Evolutionary conservation across 2,329 filamentous ascomycete genomes (phyloP).

Genomic region (Exophiala phaeomuriformis): DNA sequence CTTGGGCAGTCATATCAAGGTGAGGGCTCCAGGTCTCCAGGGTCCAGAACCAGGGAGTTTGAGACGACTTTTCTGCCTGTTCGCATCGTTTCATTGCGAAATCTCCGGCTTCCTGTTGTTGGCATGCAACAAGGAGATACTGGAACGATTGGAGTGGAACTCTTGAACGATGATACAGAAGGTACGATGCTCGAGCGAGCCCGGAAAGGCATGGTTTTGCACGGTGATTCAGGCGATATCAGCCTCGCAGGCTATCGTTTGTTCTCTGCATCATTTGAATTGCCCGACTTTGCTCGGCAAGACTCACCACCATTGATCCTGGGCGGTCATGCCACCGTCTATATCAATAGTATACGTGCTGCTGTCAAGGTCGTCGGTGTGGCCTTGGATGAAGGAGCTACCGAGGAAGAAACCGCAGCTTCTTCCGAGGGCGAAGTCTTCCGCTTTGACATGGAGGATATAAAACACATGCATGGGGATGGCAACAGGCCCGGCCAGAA

Average conservation of each 20-base stretch:
- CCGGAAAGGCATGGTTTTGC: constrained; percentile 28
- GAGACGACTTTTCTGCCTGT: constrained; percentile 43
- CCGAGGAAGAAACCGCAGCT: constrained; percentile 21
- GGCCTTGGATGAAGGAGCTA: constrained; percentile 28
- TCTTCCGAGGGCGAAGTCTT: constrained; percentile 38
- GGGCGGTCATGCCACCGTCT: constrained; percentile 58
- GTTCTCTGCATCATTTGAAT: constrained; percentile 56
- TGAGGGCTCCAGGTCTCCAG: neutral
- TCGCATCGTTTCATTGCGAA: constrained; percentile 76
- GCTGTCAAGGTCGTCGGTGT: constrained; percentile 65
- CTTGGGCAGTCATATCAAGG: constrained; percentile 17
- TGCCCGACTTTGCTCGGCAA: constrained; percentile 44
- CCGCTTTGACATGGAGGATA: constrained; percentile 36
- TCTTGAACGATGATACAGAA: neutral
- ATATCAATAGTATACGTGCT: constrained; percentile 78
- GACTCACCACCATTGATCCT: constrained; percentile 50
- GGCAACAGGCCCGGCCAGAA: constrained; percentile 22
- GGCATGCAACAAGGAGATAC: constrained; percentile 73
- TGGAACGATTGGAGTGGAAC: constrained; percentile 65
- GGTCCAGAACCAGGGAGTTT: neutral
- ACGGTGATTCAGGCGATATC: neutral
- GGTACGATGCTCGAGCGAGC: constrained; percentile 14
- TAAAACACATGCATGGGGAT: constrained; percentile 17
- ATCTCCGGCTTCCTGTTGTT: constrained; percentile 74
- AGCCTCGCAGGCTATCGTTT: constrained; percentile 11